Conservation (phyloP, 2,329 filamentous ascomycete genomes). For the Thelonectria olida region DNA sequence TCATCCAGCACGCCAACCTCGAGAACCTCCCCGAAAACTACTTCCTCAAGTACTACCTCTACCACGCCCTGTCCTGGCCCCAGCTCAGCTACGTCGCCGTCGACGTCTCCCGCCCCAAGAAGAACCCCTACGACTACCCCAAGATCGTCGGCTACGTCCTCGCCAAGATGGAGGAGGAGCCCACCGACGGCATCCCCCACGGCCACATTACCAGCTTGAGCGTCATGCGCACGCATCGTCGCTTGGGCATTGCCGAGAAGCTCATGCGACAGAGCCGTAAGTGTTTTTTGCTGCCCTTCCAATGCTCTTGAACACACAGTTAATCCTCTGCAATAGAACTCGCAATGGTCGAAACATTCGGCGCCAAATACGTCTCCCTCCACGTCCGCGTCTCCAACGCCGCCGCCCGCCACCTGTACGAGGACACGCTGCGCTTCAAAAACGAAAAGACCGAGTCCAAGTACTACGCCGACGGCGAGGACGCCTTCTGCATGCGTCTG, state of each 20-base stretch:
- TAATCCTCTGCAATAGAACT: conserved; percentile 69
- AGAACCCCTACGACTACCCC: conserved; percentile 86
- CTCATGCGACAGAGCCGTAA: conserved; percentile 94
- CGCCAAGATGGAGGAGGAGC: conserved; percentile 99
- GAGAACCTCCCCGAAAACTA: conserved; percentile 99
- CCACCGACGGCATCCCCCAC: conserved; percentile 87
- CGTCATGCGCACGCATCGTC: conserved; percentile 94
- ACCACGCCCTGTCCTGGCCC: conserved; percentile 98
- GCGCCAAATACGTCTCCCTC: conserved; percentile 90
- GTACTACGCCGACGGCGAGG: conserved; percentile 98
- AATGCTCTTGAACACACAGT: not conserved
- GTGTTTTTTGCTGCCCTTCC: conserved; percentile 47
- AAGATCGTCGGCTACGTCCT: conserved; percentile 99
- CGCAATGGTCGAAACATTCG: conserved; percentile 96
- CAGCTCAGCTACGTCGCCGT: conserved; percentile 97
- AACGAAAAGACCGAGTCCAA: conserved; percentile 87
- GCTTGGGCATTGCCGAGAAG: conserved; percentile 94
- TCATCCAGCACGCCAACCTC: conserved; percentile 98
- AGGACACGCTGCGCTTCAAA: conserved; percentile 88
- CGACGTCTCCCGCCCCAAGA: conserved; percentile 82
- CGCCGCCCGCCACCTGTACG: conserved; percentile 91
- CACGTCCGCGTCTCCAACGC: conserved; percentile 95
- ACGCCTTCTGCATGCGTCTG: conserved; percentile 93
- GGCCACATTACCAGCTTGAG: conserved; percentile 95
- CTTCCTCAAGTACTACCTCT: conserved; percentile 99